phyloP scores from a whole-genome alignment of 257 asterid genomes.

The Verbascum thapsus region DNA sequence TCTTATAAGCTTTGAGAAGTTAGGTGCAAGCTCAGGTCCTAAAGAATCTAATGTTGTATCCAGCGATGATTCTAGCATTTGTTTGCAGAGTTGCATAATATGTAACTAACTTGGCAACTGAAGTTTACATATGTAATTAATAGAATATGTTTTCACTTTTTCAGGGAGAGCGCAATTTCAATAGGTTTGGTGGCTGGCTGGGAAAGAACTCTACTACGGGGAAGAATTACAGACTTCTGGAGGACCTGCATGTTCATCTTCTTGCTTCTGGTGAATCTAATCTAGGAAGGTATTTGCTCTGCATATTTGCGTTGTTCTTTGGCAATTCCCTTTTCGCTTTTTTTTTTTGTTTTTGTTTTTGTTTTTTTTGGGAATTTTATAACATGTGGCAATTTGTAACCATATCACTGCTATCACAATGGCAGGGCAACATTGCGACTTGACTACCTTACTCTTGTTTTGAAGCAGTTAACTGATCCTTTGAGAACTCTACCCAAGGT shows the following conservation, averaged over 20 bases:
- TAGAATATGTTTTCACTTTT: constrained; percentile 26
- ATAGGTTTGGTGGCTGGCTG: constrained; percentile 98
- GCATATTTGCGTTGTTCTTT: background rate
- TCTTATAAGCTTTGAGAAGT: background rate
- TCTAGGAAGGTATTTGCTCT: constrained; percentile 67
- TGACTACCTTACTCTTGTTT: constrained; percentile 71
- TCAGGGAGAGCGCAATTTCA: constrained; percentile 95
- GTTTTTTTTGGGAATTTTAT: background rate
- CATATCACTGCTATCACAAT: constrained; percentile 19
- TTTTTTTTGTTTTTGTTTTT: no score
- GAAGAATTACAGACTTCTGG: constrained; percentile 83
- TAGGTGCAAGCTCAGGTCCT: background rate
- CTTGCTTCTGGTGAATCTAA: constrained; percentile 86
- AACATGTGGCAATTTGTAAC: constrained; percentile 17
- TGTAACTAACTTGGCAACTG: background rate
- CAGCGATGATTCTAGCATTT: background rate
- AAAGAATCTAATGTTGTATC: background rate
- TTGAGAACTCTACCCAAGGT: constrained; percentile 73
- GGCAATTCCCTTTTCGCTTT: background rate
- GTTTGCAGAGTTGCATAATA: constrained; percentile 16
- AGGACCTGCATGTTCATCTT: constrained; percentile 89
- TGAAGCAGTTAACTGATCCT: constrained; percentile 78
- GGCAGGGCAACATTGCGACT: constrained; percentile 78
- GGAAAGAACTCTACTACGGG: constrained; percentile 95
- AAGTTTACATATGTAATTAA: background rate